Base-by-base conservation (phyloP, 495 filamentous ascomycete species). In the Viridothelium virens region DNA sequence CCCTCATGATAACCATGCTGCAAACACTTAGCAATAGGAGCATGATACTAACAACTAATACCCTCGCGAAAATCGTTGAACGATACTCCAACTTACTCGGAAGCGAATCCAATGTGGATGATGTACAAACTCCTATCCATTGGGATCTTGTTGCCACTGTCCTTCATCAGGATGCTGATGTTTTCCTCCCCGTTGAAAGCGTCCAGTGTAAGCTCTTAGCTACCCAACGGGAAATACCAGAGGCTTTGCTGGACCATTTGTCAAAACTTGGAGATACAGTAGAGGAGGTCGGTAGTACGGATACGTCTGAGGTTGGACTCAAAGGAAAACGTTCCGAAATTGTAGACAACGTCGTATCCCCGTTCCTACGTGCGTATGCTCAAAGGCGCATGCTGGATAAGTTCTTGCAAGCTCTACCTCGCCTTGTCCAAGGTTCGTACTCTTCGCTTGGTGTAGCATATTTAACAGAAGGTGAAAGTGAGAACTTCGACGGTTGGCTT, bases 151-250 rank as follows among this genome's bases (percentile, higher is more conserved):
- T 90, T 2, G 79, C 84, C 33, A 77, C 85, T 61, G 76, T 88
- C 11, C 77, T 90, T 16, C 79, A 85, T 48, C 81, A 89, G 25
- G 87, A 90, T 66, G 80, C 85, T 2, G 87, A 91, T 71, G 82
- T 89, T 11, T 91, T 91, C 69, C 75, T 90, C 14, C 70, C 76
- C 0, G 79, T 0, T 71, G 70, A 39, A 76, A 74, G 44, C 77
- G 80, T 61, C 68, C 83, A n/a, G 71, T 74, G 53, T 18, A 59
- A 59, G 14, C 53, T 11, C 18, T n/a, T 4, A 36, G 53, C 9
- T 7, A 36, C 18, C 6, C 53, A 59, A 59, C 31, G 5, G 18
- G 14, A 9, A 14, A 59, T 59, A 59, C 53, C 53, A 34, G 53
- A 59, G 36, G 75, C 76, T 18, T 66, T 84, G 47, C 70, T 82